A percentile compares a stretch with the other conserved stretches of the same genome.
phyloP scores from a whole-genome alignment of 169 alveolate species.

The Plasmodium knowlesi region DNA sequence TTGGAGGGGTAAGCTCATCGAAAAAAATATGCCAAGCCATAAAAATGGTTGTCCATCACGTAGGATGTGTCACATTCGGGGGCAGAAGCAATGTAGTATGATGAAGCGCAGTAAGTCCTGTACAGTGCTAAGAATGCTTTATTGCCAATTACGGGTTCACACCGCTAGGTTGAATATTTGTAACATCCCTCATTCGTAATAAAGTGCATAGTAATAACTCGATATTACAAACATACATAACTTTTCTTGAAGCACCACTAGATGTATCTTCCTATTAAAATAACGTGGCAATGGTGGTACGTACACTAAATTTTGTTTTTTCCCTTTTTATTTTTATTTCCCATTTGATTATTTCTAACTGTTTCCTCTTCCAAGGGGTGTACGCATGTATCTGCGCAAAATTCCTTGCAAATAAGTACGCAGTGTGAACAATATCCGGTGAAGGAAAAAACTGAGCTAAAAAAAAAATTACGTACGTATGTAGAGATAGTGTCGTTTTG shows the following conservation, averaged over 20 bases:
- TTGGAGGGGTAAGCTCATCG: not conserved
- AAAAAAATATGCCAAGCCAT: not conserved
- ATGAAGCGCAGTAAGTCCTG: not conserved
- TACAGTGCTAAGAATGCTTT: not conserved
- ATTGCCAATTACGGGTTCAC: not conserved
- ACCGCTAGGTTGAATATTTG: not conserved
- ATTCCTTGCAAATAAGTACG: not conserved
- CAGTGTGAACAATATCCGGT: not conserved
- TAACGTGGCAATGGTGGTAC: not conserved
- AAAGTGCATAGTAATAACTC: not conserved
- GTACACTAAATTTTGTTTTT: not conserved
- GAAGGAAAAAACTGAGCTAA: slow-evolving; percentile 2
- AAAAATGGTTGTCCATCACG: not conserved
- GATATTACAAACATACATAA: not conserved
- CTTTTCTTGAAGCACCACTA: not conserved
- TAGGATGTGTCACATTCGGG: not conserved
- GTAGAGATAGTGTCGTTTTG: not conserved
- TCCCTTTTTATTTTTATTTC: not conserved
- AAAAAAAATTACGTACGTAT: not conserved
- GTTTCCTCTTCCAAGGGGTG: not conserved
- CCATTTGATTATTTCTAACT: not conserved
- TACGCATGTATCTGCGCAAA: not conserved
- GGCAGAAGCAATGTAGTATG: not conserved
- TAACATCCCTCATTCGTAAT: not conserved
- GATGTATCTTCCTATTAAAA: not conserved